Evolutionary conservation across 2,329 filamentous ascomycete genomes (phyloP).

Genomic region (Xylariaceae sp.): DNA sequence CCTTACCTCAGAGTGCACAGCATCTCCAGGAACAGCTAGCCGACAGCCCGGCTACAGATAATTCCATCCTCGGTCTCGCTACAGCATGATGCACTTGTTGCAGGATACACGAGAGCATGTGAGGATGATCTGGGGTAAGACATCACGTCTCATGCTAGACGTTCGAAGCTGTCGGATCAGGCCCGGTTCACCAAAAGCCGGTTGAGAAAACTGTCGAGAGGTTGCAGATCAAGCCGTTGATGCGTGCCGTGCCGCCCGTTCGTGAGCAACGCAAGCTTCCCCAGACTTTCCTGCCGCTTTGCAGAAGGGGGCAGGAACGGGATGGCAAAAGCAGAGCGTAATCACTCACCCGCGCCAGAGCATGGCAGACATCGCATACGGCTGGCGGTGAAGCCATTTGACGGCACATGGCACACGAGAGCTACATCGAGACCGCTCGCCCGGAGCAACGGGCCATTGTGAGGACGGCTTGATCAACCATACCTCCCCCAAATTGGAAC

Average conservation of each 20-base stretch:
- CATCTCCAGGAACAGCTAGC: neutral
- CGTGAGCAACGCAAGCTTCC: conserved; percentile 12
- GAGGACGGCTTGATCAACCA: too few species aligned
- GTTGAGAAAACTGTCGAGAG: conserved; percentile 8
- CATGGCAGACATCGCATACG: too few species aligned
- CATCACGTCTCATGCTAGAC: conserved; percentile 6
- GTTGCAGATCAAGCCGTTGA: conserved; percentile 10
- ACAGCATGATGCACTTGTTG: conserved; percentile 5
- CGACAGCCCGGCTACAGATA: conserved; percentile 2
- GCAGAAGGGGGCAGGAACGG: neutral
- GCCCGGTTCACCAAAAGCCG: conserved; percentile 9
- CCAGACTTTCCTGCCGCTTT: conserved; percentile 12
- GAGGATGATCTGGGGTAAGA: conserved; percentile 10
- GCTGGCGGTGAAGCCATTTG: too few species aligned
- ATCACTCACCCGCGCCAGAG: too few species aligned
- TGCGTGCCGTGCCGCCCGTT: neutral
- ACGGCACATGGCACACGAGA: too few species aligned
- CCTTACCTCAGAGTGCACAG: too few species aligned
- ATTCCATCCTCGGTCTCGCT: conserved; percentile 1
- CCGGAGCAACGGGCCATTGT: too few species aligned
- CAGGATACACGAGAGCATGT: conserved; percentile 3
- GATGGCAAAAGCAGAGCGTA: too few species aligned
- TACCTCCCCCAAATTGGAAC: too few species aligned
- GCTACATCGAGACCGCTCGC: too few species aligned
- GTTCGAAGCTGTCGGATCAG: conserved; percentile 11